phyloP scores from a whole-genome alignment of 2,329 filamentous ascomycete species.

The Aspergillus costaricaensis region DNA sequence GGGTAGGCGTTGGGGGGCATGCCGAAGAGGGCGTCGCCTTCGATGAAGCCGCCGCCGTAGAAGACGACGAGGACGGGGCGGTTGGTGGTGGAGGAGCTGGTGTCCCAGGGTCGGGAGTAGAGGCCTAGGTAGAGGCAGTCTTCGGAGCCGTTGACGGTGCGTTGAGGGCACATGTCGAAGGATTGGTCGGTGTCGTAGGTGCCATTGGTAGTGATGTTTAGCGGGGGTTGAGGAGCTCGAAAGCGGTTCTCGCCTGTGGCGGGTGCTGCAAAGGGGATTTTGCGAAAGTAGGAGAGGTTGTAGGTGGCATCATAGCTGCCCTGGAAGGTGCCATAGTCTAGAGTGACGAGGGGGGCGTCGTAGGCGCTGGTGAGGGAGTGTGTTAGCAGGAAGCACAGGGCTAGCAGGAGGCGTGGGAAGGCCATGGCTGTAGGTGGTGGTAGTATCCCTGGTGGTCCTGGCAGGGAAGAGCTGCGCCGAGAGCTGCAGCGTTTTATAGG shows the following conservation, averaged over 20 bases:
- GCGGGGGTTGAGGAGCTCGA: slow-evolving; percentile 60
- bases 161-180: slow-evolving; percentile 62
- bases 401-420: slow-evolving; percentile 7
- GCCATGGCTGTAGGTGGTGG: slow-evolving; percentile 14
- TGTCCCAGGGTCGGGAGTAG: slow-evolving; percentile 59
- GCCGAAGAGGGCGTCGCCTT: slow-evolving; percentile 57
- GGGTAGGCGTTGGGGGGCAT: slow-evolving; percentile 61
- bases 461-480: background rate
- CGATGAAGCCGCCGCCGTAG: slow-evolving; percentile 64
- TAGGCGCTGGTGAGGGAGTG: slow-evolving; percentile 18
- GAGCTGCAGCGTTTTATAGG: background rate
- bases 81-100: slow-evolving; percentile 29
- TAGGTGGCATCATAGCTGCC: slow-evolving; percentile 55
- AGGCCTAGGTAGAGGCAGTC: slow-evolving; percentile 64
- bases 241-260: slow-evolving; percentile 61
- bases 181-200: slow-evolving; percentile 57
- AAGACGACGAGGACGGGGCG: slow-evolving; percentile 62
- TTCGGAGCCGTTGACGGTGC: slow-evolving; percentile 59
- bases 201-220: slow-evolving; percentile 47
- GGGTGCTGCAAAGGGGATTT: slow-evolving; percentile 63
- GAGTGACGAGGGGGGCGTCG: slow-evolving; percentile 40
- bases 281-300: slow-evolving; percentile 62
- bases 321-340: slow-evolving; percentile 56
- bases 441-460: background rate
- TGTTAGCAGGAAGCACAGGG: slow-evolving; percentile 9